Evolutionary conservation across 202 grass and related monocot species (phyloP).

Genomic region (Panicum hallii): DNA sequence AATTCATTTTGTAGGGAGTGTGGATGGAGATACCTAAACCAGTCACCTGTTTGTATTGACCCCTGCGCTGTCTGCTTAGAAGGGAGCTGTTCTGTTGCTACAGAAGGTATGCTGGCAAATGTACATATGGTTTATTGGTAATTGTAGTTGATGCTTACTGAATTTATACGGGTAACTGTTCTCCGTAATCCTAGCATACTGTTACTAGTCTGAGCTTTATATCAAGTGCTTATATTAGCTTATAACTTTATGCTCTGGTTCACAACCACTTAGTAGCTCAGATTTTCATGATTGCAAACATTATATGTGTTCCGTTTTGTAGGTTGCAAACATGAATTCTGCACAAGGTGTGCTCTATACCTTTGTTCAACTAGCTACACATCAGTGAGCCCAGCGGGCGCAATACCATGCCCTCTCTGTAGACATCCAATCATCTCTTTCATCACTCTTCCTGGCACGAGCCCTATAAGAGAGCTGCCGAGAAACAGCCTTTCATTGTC

Average conservation of each 20-base stretch:
- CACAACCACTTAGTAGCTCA: slow-evolving; percentile 22
- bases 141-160: slow-evolving; percentile 5
- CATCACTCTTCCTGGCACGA: slow-evolving; percentile 59
- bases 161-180: not conserved
- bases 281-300: not conserved
- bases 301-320: slow-evolving; percentile 21
- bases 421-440: slow-evolving; percentile 79
- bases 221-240: slow-evolving; percentile 15
- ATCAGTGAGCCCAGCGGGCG: slow-evolving; percentile 55
- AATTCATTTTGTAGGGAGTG: slow-evolving; percentile 70
- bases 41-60: slow-evolving; percentile 76
- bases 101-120: slow-evolving; percentile 67
- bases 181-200: not conserved
- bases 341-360: slow-evolving; percentile 93
- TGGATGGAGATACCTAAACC: slow-evolving; percentile 73
- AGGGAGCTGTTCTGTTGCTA: slow-evolving; percentile 78
- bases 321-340: slow-evolving; percentile 99
- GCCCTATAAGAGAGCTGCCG: slow-evolving; percentile 66
- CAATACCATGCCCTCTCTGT: slow-evolving; percentile 92
- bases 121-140: slow-evolving; percentile 22
- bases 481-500: slow-evolving; percentile 83
- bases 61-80: slow-evolving; percentile 96
- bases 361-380: slow-evolving; percentile 86
- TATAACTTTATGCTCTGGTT: slow-evolving; percentile 31
- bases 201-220: slow-evolving; percentile 7